phyloP scores from a whole-genome alignment of 1,284 basidiomycete species.

The Psilocybe mexicana region DNA sequence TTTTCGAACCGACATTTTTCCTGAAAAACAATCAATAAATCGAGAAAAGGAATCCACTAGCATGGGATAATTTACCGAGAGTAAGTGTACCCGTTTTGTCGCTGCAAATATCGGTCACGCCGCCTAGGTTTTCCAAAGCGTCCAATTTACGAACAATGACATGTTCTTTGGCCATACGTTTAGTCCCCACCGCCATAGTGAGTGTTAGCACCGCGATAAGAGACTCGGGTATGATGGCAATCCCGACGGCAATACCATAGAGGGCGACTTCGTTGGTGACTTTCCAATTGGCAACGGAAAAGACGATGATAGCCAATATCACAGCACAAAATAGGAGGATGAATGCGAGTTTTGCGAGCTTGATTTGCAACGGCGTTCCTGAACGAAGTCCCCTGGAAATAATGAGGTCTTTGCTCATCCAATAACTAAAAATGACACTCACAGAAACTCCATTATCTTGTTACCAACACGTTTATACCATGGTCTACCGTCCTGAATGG shows the following conservation, averaged over 20 bases:
- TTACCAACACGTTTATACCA: conserved; percentile 22
- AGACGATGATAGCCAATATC: conserved; percentile 58
- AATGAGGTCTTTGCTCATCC: not conserved
- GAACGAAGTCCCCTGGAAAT: conserved; percentile 31
- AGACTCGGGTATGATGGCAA: conserved; percentile 44
- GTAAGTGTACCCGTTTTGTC: conserved; percentile 72
- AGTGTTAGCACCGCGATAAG: conserved; percentile 45
- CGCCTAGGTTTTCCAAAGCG: conserved; percentile 60
- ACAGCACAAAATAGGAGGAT: conserved; percentile 57
- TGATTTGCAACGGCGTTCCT: conserved; percentile 63
- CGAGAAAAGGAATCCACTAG: not conserved
- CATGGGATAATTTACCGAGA: conserved; percentile 27
- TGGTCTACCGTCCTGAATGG: conserved; percentile 18
- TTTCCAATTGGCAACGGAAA: conserved; percentile 46
- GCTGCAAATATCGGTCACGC: conserved; percentile 61
- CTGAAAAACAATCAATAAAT: conserved; percentile 23
- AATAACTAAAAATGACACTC: conserved; percentile 8
- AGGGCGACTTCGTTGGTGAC: conserved; percentile 46
- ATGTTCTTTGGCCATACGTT: conserved; percentile 50
- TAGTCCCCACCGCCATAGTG: conserved; percentile 52
- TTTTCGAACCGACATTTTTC: conserved; percentile 56
- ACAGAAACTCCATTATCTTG: conserved; percentile 28
- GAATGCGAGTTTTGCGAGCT: conserved; percentile 59
- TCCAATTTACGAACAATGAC: conserved; percentile 55
- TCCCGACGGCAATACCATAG: conserved; percentile 46